phyloP scores from a whole-genome alignment of 768 basidiomycete genomes.

The Tubosaeta sp. region DNA sequence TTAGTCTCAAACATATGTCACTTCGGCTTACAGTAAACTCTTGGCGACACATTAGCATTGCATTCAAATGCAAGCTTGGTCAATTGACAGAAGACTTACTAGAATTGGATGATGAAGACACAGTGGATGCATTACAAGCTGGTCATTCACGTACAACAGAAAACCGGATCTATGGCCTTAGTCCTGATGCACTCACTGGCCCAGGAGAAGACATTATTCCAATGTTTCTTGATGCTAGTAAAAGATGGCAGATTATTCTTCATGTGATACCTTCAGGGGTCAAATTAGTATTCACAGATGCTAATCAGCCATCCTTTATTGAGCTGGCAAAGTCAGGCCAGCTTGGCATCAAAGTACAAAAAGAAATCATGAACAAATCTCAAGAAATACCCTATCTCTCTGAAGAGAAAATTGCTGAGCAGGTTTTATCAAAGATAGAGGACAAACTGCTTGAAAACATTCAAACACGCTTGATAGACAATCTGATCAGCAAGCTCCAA shows the following conservation, averaged over 20 bases:
- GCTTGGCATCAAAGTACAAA: no score
- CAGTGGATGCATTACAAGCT: conserved; percentile 22
- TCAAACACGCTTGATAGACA: no score
- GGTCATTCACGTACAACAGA: conserved; percentile 24
- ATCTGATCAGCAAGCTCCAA: no score
- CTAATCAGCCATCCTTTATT: no score
- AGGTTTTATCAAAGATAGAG: no score
- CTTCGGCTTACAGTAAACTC: conserved; percentile 1
- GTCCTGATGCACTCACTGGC: conserved; percentile 15
- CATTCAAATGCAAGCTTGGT: conserved; percentile 12
- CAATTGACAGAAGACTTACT: not conserved
- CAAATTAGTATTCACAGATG: not conserved
- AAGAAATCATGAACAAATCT: no score
- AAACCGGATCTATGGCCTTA: conserved; percentile 28
- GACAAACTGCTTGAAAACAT: no score
- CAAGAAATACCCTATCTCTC: no score
- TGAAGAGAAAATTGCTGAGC: no score
- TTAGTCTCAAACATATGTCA: not conserved
- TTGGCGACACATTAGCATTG: conserved; percentile 23
- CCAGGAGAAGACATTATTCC: conserved; percentile 24
- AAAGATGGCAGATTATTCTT: not conserved
- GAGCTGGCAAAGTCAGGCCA: no score
- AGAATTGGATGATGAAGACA: conserved; percentile 5
- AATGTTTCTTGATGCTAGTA: conserved; percentile 23
- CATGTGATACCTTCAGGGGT: not conserved